phyloP scores from a whole-genome alignment of 495 filamentous ascomycete genomes.

The Penicillium parvum region DNA sequence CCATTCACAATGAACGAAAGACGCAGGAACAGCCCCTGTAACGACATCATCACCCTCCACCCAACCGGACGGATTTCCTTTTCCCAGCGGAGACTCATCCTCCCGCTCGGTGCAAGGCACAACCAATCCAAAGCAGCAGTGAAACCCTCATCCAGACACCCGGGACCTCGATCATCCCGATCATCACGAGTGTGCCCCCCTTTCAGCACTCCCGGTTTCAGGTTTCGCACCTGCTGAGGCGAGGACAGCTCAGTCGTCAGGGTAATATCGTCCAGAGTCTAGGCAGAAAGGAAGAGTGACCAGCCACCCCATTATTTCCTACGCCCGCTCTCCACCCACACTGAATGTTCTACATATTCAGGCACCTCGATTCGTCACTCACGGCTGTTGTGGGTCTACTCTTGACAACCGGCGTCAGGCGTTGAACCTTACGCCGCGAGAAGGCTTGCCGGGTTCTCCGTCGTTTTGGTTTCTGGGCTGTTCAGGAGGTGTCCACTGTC shows the following conservation, averaged over 20 bases:
- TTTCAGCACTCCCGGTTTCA: background rate
- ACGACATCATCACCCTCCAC: constrained; percentile 19
- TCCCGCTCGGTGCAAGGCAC: constrained; percentile 14
- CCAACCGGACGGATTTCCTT: constrained; percentile 17
- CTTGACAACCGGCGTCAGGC: constrained; percentile 14
- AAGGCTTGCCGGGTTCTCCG: constrained; percentile 10
- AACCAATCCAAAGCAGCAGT: constrained; percentile 10
- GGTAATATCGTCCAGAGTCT: no score
- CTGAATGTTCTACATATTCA: no score
- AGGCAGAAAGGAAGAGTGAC: no score
- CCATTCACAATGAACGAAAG: constrained; percentile 9
- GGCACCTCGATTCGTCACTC: no score
- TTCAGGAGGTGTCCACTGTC: constrained; percentile 10
- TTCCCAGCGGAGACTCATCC: constrained; percentile 16
- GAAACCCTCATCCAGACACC: background rate
- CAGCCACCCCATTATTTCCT: no score
- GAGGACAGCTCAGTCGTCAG: no score
- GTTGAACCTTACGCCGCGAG: constrained; percentile 16
- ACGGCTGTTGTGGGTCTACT: constrained; percentile 5
- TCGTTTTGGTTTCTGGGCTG: constrained; percentile 2
- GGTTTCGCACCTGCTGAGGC: background rate
- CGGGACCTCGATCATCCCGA: background rate
- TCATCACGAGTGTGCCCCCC: background rate
- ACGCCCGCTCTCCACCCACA: no score
- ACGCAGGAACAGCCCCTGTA: constrained; percentile 15